Evolutionary conservation across 1,139 yeast genomes (phyloP), one percentile per base, ranked within the genome.

Genomic region (Hemisphaericaspora xylanilytica): DNA sequence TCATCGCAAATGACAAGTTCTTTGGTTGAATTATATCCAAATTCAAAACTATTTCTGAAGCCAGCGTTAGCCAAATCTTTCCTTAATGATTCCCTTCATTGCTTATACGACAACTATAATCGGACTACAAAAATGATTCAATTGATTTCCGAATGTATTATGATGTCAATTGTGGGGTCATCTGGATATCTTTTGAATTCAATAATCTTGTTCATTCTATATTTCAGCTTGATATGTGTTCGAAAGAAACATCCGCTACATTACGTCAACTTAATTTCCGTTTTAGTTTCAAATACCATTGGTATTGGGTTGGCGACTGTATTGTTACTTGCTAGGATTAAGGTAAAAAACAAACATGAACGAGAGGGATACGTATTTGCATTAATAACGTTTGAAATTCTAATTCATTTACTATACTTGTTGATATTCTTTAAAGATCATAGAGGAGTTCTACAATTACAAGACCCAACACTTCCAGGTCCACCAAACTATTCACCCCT

Each of bases 321-420:
- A 16, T 25, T 45, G 2, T 27, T 44, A 3, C 14, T 40, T 7
- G 33, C 25, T 6, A 21, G 42, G 30, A n/a, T 14, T 8, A 12
- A 12, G 15, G 20, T 35, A 12, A 12, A 20, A 24, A 16, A 16
- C 26, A 22, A 27, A 7, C 15, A 17, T 20, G 18, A 14, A 15
- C 14, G n/a, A 12, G 9, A 22, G 11, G 38, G 36, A 17, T 30
- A 18, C 31, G 35, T 32, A 15, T 31, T 33, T 12, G 12, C 29
- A 5, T 35, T 42, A n/a, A 32, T 47, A n/a, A n/a, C 41, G 5
- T 5, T 43, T 9, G 46, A 45, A 34, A 28, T 47, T 5, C n/a
- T 40, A 10, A 30, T 30, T 4, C 34, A 42, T 18, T 15, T 40
- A 11, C 28, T 35, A 10, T 41, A 40, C 16, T 38, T 36, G 28